A percentile compares a stretch with the other conserved stretches of the same genome.
Evolutionary conservation across 2,329 filamentous ascomycete species (phyloP).

Genomic region (Fusarium neocosmosporiellum): DNA sequence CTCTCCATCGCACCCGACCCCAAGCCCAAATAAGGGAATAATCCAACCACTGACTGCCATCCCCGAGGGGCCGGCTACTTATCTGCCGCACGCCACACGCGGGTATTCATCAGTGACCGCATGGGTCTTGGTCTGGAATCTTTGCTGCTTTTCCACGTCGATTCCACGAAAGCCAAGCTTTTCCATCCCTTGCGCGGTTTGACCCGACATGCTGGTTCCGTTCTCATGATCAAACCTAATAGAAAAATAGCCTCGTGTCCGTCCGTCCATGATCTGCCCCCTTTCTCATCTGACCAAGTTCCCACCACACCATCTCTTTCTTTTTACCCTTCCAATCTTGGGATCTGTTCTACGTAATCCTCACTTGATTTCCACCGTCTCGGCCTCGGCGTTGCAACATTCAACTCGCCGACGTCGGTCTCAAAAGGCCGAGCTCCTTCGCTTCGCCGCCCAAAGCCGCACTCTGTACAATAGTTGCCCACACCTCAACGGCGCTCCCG

Average conservation of each 20-base stretch:
- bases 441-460: not conserved
- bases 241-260: not conserved
- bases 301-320: not conserved
- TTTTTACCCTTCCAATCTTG: not conserved
- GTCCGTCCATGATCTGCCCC: not conserved
- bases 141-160: not conserved
- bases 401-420: not conserved
- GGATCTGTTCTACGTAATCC: not conserved
- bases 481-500: not conserved
- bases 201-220: not conserved
- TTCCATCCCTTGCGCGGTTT: not conserved
- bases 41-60: not conserved
- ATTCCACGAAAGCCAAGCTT: not conserved
- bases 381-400: not conserved
- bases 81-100: slow-evolving; percentile 13
- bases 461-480: not conserved
- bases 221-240: slow-evolving; percentile 6
- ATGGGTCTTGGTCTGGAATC: not conserved
- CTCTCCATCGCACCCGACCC: not conserved
- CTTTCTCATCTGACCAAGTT: slow-evolving; percentile 9
- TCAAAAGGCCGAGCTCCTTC: not conserved
- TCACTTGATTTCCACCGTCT: not conserved
- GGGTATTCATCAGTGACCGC: not conserved
- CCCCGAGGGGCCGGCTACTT: slow-evolving; percentile 2
- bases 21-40: not conserved